Percentiles rank a stretch among this genome's conserved stretches.
Conservation (phyloP, 106 monocot genomes). For the Vanilla planifolia region DNA sequence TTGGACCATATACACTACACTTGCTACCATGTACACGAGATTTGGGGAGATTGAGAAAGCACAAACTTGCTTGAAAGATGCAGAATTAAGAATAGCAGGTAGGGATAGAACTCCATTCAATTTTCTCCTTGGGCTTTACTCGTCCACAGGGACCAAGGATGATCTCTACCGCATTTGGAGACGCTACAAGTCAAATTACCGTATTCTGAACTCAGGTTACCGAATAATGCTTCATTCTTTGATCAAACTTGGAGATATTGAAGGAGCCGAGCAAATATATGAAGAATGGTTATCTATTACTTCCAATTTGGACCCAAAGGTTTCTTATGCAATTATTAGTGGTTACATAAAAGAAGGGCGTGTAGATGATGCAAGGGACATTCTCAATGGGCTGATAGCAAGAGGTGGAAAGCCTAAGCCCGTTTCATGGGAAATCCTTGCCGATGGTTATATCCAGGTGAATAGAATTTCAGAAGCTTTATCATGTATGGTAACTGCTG, state of each 20-base stretch:
- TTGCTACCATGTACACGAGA: conserved; percentile 77
- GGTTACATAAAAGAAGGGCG: conserved; percentile 49
- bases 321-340: conserved; percentile 64
- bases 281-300: conserved; percentile 64
- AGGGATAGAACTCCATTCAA: conserved; percentile 64
- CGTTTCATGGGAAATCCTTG: conserved; percentile 72
- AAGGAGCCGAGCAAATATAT: conserved; percentile 60
- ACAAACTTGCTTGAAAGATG: conserved; percentile 59
- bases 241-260: conserved; percentile 50
- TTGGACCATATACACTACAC: conserved; percentile 88
- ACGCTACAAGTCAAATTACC: conserved; percentile 75
- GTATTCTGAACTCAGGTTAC: conserved; percentile 69
- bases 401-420: conserved; percentile 77
- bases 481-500: conserved; percentile 53
- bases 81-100: conserved; percentile 66
- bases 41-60: conserved; percentile 60
- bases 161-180: conserved; percentile 86
- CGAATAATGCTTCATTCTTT: conserved; percentile 69
- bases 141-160: conserved; percentile 54
- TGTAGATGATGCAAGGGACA: conserved; percentile 36
- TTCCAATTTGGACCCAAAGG: conserved; percentile 59
- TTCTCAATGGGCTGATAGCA: conserved; percentile 46
- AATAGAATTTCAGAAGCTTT: conserved; percentile 43
- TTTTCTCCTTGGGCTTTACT: conserved; percentile 70
- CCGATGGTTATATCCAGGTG: conserved; percentile 48